Percentiles rank a stretch among this genome's conserved stretches.
phyloP scores from a whole-genome alignment of 768 basidiomycete genomes.

The Filobasidium floriforme region DNA sequence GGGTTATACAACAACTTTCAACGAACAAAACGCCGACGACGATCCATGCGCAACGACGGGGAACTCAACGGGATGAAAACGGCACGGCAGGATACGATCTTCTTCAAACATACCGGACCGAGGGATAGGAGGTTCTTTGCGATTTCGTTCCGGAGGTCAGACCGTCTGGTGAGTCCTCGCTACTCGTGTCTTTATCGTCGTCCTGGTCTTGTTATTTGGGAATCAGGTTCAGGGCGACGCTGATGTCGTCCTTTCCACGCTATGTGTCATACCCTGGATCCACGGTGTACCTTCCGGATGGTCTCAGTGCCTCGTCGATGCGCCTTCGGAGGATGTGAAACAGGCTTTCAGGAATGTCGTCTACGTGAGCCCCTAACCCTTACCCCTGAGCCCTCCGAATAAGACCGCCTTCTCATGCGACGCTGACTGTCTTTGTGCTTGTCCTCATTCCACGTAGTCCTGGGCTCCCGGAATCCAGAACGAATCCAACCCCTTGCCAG shows the following conservation, averaged over 20 bases:
- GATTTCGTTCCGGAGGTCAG: not conserved
- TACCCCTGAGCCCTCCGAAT: too few species aligned
- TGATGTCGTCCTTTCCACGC: too few species aligned
- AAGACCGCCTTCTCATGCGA: too few species aligned
- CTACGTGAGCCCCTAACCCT: not conserved
- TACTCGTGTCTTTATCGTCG: too few species aligned
- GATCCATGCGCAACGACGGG: not conserved
- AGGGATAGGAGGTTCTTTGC: not conserved
- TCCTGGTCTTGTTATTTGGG: not conserved
- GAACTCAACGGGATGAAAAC: too few species aligned
- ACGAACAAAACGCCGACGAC: not conserved
- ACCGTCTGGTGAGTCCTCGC: not conserved
- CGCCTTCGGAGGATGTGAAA: not conserved
- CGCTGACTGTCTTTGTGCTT: too few species aligned
- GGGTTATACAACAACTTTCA: too few species aligned
- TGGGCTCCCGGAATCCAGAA: not conserved
- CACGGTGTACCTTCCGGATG: too few species aligned
- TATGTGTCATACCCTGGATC: too few species aligned
- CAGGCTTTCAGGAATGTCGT: not conserved
- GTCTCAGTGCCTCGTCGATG: not conserved
- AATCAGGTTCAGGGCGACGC: not conserved
- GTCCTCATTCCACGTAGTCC: not conserved
- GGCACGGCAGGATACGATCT: not conserved
- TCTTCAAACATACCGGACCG: slow-evolving; percentile 1
- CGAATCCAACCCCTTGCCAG: not conserved